Evolutionary conservation across 495 filamentous ascomycete species (phyloP), one percentile per base, ranked within the genome.

Genomic region (Aspergillus haitiensis): DNA sequence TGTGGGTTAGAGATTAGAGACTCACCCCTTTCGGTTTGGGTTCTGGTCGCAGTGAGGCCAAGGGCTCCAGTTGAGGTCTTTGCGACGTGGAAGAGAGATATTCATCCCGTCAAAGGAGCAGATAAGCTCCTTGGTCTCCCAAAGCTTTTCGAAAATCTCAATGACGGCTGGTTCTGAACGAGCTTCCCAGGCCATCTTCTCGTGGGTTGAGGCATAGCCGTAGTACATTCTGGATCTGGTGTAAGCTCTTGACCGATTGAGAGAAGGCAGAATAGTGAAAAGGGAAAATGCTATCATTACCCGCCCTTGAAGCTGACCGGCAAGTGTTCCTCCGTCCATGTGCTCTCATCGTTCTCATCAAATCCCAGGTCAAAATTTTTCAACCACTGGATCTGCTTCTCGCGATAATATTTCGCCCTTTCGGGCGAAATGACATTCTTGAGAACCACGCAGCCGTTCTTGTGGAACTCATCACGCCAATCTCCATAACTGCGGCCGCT

Each of bases 11-110:
- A 33, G 18, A 34, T 5, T 13, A 34, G 49, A 33, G 18, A 34
- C 63, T 12, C 32, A 64, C 59, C 75, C 75, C 51, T 74, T 74
- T 0, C 70, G 67, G 32, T 69, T 52, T 11, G 67, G 74, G 56
- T 70, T 71, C 60, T 78, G 75, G 51, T 78, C 75, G 49, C 67
- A 70, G 46, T 76, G 75, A 8, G 73, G 75, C 74, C 75, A 76
- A 7, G 71, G 69, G 32, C 56, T 72, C 60, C 67, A 65, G 31
- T 61, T 63, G 33, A 72, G 52, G 47, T 66, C 69, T 58, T 67
- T 73, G 16, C 69, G 67, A 10, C 59, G 61, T 2, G 70, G 72
- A 16, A 76, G 49, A 5, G 70, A 70, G 37, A 72, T 62, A 32
- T 77, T 77, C 55, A 77, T 51, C 0, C 69, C 74, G 36, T 78